Percentiles rank a stretch among this genome's conserved stretches.
Conservation (phyloP, 2,329 filamentous ascomycete genomes). For the Epichloe gansuensis region DNA sequence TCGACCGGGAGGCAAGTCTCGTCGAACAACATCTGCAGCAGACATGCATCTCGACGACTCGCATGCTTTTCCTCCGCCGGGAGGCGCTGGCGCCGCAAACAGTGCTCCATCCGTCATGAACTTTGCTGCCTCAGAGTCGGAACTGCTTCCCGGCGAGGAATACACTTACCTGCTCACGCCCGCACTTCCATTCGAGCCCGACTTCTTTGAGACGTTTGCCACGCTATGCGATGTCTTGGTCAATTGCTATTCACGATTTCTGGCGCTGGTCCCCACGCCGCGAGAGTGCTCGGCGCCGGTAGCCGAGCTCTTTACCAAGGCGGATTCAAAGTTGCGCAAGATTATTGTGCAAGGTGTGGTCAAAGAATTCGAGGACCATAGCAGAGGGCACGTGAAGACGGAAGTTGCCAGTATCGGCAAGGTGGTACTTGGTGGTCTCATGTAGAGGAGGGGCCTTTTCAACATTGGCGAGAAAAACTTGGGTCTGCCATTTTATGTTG, state of each 20-base stretch:
- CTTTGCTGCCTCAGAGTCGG: conserved; percentile 48
- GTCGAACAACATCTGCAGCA: conserved; percentile 39
- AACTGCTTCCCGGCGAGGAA: conserved; percentile 69
- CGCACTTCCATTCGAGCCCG: conserved; percentile 84
- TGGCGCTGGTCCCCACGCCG: conserved; percentile 63
- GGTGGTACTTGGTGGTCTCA: conserved; percentile 76
- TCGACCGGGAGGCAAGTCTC: conserved; percentile 46
- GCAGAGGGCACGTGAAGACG: conserved; percentile 59
- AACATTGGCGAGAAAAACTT: too few species aligned
- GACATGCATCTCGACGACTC: conserved; percentile 25
- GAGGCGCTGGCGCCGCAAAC: conserved; percentile 19
- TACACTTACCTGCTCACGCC: conserved; percentile 87
- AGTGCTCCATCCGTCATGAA: conserved; percentile 34
- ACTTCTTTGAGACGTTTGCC: conserved; percentile 93
- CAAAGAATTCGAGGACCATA: conserved; percentile 86
- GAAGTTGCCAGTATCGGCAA: conserved; percentile 81
- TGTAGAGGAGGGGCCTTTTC: conserved; percentile 32
- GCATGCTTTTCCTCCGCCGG: conserved; percentile 14
- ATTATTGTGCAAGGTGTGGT: conserved; percentile 78
- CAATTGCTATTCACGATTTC: conserved; percentile 74
- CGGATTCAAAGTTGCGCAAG: conserved; percentile 75
- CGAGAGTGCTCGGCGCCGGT: conserved; percentile 58
- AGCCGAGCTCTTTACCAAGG: conserved; percentile 80
- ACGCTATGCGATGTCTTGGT: conserved; percentile 93
- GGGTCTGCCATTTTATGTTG: too few species aligned